Base-by-base conservation (phyloP, 2,329 filamentous ascomycete genomes). In the Exophiala calicioides region DNA sequence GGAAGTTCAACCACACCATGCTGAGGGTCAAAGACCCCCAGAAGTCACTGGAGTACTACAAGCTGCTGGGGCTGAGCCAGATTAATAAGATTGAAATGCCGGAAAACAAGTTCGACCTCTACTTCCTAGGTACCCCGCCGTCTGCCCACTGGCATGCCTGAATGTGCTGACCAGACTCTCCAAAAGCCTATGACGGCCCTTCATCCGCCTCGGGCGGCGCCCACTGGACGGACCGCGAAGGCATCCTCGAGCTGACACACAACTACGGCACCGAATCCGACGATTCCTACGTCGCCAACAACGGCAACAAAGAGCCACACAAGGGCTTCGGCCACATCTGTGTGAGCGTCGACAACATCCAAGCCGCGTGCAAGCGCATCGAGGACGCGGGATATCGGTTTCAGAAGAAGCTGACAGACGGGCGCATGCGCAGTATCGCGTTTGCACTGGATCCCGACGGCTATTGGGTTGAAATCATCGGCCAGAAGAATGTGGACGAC, bases 371-470 rank as follows among this genome's bases (percentile, higher is more conserved):
- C 74, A 75, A 90, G 73, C 80, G 90, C 47, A 79, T 98, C 51
- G 89, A 95, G 67, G 86, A 91, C 64, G 90, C 86, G 5, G 90
- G 90, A 0, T 95, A 95, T 72, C 80, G 79, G 54, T 98, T 97
- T 71, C 89, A 97, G 77, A 97, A 97, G 81, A 94, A 88, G 71
- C 75, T 97, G 47, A 82, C 82, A 0, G 91, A 97, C 57, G 93
- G 93, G 2, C 79, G 85, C 47, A 95, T 94, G 88, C 79, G 78
- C 62, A 71, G 87, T 62, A 95, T 97, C 62, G 93, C 91, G 1
- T 97, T 97, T 65, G 90, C 78, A 1, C 79, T 95, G 44, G 90
- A 95, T 59, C 90, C 90, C 0, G 88, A 95, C 67, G 85, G 82
- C 26, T 91, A 91, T 68, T 90, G 88, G 76, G 70, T 75, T 13